Percentiles rank a stretch among this genome's conserved stretches.
These are phyloP conservation scores for Blastobotrys parvus DNA, from an alignment of 805 yeast species.

Conservation along the genomic window DNA sequence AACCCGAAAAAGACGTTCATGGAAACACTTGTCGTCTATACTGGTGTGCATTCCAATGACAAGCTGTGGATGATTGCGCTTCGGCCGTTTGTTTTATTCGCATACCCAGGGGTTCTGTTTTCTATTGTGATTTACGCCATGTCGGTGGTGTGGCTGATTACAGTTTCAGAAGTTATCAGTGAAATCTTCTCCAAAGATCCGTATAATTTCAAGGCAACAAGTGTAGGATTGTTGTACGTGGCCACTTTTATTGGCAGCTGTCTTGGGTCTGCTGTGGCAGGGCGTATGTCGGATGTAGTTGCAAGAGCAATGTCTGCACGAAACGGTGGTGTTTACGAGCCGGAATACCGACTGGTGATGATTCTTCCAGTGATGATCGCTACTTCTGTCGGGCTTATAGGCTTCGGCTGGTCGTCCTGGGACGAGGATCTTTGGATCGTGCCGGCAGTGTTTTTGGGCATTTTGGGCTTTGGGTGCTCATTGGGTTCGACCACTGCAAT, in stretches of 20 bases:
- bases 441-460: constrained; percentile 48
- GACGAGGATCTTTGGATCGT: constrained; percentile 45
- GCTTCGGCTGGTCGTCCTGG: constrained; percentile 53
- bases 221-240: constrained; percentile 46
- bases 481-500: constrained; percentile 55
- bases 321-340: constrained; percentile 52
- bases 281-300: constrained; percentile 41
- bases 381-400: constrained; percentile 45
- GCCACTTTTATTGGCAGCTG: constrained; percentile 52
- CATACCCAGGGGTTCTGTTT: constrained; percentile 44
- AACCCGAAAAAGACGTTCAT: constrained; percentile 21
- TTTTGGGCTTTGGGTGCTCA: constrained; percentile 52
- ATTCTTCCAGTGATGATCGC: constrained; percentile 40
- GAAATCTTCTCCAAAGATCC: constrained; percentile 39
- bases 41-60: constrained; percentile 44
- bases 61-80: constrained; percentile 48
- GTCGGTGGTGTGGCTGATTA: constrained; percentile 57
- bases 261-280: constrained; percentile 47
- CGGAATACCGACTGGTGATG: constrained; percentile 52
- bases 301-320: constrained; percentile 36
- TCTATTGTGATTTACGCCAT: constrained; percentile 45
- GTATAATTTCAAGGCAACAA: constrained; percentile 37
- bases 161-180: constrained; percentile 49
- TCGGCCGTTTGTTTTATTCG: constrained; percentile 43
- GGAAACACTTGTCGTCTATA: constrained; percentile 33